These are phyloP conservation scores for Wickerhamomyces alni DNA, from an alignment of 805 yeast genomes.

Conservation along the genomic window DNA sequence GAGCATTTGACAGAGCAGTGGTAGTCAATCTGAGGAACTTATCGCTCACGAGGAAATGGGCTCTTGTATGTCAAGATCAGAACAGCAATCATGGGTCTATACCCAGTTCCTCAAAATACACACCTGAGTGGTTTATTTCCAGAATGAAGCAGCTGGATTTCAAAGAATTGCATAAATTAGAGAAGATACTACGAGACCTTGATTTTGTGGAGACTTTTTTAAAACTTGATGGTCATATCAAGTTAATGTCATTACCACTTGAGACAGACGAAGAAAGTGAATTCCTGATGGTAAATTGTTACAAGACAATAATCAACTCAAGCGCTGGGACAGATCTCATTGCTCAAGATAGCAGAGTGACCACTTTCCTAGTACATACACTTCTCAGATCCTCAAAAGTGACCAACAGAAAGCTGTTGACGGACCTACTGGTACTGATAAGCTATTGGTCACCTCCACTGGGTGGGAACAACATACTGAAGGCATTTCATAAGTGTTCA, in stretches of 20 bases:
- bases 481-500: constrained; percentile 16
- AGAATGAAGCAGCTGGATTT: constrained; percentile 9
- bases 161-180: constrained; percentile 20
- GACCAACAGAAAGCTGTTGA: constrained; percentile 45
- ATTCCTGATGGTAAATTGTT: constrained; percentile 42
- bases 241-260: constrained; percentile 37
- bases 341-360: constrained; percentile 17
- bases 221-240: constrained; percentile 43
- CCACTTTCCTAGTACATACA: constrained; percentile 37
- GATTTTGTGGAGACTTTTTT: constrained; percentile 34
- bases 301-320: constrained; percentile 41
- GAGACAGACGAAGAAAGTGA: constrained; percentile 46
- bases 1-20: constrained; percentile 20
- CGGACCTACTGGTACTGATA: constrained; percentile 40
- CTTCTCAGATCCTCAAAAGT: constrained; percentile 42
- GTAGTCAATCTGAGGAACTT: constrained; percentile 10
- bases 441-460: constrained; percentile 22
- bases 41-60: constrained; percentile 21
- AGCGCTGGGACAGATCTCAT: constrained; percentile 20
- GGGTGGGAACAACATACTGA: constrained; percentile 25
- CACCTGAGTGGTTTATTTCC: constrained; percentile 17
- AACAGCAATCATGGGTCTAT: background rate
- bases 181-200: constrained; percentile 17
- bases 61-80: constrained; percentile 22
- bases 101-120: background rate